Evolutionary conservation across 805 yeast species (phyloP).

Genomic region (Kluyveromyces siamensis): DNA sequence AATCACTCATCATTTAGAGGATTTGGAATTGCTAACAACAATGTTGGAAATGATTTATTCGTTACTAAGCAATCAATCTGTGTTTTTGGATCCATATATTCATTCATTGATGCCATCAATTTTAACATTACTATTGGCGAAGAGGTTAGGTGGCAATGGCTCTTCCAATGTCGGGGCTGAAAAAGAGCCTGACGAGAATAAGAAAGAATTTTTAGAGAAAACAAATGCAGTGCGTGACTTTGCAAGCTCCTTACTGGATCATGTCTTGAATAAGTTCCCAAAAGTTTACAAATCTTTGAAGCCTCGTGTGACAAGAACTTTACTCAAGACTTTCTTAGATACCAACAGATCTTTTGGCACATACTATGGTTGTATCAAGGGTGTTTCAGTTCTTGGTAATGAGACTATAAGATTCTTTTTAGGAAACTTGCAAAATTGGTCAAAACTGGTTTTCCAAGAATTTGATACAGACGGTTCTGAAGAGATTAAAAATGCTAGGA

Average conservation of each 20-base stretch:
- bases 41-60: constrained; percentile 88
- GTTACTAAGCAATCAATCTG: constrained; percentile 68
- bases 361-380: constrained; percentile 84
- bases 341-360: constrained; percentile 79
- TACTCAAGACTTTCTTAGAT: constrained; percentile 83
- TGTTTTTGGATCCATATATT: constrained; percentile 89
- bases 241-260: constrained; percentile 74
- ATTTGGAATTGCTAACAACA: constrained; percentile 60
- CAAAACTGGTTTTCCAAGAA: constrained; percentile 41
- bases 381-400: constrained; percentile 72
- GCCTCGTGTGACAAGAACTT: constrained; percentile 89
- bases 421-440: constrained; percentile 83
- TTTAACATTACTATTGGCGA: constrained; percentile 79
- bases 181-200: constrained; percentile 16
- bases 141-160: constrained; percentile 56
- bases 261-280: constrained; percentile 72
- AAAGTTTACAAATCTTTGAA: constrained; percentile 80
- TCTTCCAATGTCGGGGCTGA: constrained; percentile 28
- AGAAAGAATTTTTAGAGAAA: constrained; percentile 30
- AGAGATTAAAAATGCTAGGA: constrained; percentile 10
- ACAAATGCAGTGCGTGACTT: constrained; percentile 68
- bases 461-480: constrained; percentile 8
- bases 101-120: constrained; percentile 97
- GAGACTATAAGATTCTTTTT: constrained; percentile 81
- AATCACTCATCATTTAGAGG: constrained; percentile 75